Evolutionary conservation across 176 grass and related monocot genomes (phyloP), one percentile per base, ranked within the genome.

Genomic region (Aegilops longissima): DNA sequence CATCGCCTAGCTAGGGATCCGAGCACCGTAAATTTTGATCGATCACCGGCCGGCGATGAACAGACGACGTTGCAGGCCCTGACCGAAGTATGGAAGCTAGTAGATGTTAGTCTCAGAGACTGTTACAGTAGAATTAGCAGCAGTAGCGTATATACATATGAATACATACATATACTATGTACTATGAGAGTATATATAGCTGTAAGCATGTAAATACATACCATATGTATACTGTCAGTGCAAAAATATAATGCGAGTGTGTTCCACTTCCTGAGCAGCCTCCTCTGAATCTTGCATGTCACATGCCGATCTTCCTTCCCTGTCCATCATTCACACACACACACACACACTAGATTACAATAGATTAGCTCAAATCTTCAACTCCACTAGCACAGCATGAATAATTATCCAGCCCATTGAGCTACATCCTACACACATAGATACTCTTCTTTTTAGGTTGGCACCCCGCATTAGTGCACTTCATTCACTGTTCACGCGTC

Each of bases 401-500:
- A 70, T 63, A 88, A 88, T 81, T 72, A 87, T 87, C 87, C 51
- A 54, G 51, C 51, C 51, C 51, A 54, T 54, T 54, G 51, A 54
- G 80, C 44, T 45, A 45, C 44, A 12, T 45, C 10, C 84, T 91
- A 81, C 76, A 87, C 62, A 62, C 76, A 77, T 84, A 52, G 85
- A 88, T 88, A 88, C 77, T 76, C 85, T 21, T 84, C 81, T 49
- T 85, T 62, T 77, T 33, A 56, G 54, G 54, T 77, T 77, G 61
- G 51, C 51, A 17, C 73, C 39, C 67, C 58, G 61, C 67, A 63
- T 67, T 70, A 88, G 89, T 87, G 84, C 85, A 49, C 77, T 85
- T 88, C 51, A 80, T 82, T 85, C 51, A 80, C 89, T 88, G 5
- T 91, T 91, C 3, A 51, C 77, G 63, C 70, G 85, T 64, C 89